A percentile compares a stretch with the other conserved stretches of the same genome.
Conservation (phyloP, 345 rosid genomes). For the Reutealis trisperma region DNA sequence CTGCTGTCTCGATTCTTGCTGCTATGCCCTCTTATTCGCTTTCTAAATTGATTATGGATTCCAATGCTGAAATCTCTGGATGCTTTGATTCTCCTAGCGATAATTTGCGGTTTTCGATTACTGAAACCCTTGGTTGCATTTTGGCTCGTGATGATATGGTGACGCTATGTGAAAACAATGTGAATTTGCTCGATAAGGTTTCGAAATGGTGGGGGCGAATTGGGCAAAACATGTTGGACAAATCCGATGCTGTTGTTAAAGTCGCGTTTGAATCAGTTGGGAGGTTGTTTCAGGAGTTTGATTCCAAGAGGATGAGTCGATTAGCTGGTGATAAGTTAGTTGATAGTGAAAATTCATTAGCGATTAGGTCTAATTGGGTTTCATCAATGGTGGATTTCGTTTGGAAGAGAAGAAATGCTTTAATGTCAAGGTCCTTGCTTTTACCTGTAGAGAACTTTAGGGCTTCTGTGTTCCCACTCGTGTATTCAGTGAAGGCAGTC, state of each 20-base stretch:
- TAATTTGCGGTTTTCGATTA: conserved; percentile 75
- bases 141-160: conserved; percentile 92
- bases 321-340: conserved; percentile 97
- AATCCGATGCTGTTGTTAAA: conserved; percentile 78
- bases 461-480: conserved; percentile 84
- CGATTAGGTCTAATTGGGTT: conserved; percentile 92
- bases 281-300: conserved; percentile 86
- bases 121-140: conserved; percentile 88
- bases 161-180: conserved; percentile 82
- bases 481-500: conserved; percentile 82
- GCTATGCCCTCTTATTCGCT: conserved; percentile 84
- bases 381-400: conserved; percentile 80
- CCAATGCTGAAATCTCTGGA: conserved; percentile 67
- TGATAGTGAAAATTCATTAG: conserved; percentile 87
- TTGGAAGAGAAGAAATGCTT: conserved; percentile 71
- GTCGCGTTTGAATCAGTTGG: conserved; percentile 97
- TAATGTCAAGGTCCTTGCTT: conserved; percentile 84
- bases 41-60: conserved; percentile 70
- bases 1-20: conserved; percentile 84
- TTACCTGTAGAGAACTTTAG: conserved; percentile 86
- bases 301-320: conserved; percentile 86
- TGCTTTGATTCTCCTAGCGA: conserved; percentile 82
- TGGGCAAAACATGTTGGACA: conserved; percentile 82
- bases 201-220: conserved; percentile 88
- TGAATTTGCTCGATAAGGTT: conserved; percentile 74